phyloP scores from a whole-genome alignment of 2,329 filamentous ascomycete species.

The Leptographium procerum region DNA sequence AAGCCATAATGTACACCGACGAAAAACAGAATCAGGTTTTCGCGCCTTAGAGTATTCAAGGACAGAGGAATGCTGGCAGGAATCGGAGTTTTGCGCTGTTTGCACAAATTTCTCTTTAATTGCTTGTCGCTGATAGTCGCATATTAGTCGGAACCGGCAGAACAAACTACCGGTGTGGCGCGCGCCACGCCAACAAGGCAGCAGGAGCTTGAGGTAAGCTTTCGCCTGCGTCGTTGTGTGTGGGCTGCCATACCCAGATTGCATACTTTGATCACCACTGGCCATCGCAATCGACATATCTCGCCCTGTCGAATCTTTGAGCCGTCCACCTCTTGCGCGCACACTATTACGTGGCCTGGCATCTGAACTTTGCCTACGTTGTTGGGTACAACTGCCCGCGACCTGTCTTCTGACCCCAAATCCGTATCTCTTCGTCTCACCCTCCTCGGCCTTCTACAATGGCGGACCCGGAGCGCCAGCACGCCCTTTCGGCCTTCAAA shows the following conservation, averaged over 20 bases:
- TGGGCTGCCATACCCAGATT: neutral
- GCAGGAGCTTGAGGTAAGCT: constrained; percentile 27
- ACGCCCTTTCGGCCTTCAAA: constrained; percentile 69
- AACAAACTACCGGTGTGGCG: constrained; percentile 5
- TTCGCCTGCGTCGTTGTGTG: neutral
- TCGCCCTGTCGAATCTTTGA: neutral
- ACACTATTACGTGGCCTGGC: neutral
- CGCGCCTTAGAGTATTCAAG: no score
- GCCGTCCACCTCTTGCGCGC: neutral
- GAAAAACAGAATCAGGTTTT: no score
- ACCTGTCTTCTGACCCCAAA: neutral
- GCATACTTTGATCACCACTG: neutral
- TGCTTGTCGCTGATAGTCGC: neutral
- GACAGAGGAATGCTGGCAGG: no score
- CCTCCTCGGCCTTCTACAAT: constrained; percentile 2
- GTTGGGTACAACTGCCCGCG: neutral
- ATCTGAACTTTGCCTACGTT: neutral
- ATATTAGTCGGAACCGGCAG: neutral
- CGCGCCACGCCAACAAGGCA: constrained; percentile 18
- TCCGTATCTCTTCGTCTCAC: neutral
- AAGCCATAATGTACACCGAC: no score
- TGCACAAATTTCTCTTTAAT: neutral
- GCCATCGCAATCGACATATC: neutral
- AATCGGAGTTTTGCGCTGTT: no score
- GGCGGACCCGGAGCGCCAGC: constrained; percentile 47